Conservation (phyloP, 1,139 yeast species). For the Zygoascus sp. region DNA sequence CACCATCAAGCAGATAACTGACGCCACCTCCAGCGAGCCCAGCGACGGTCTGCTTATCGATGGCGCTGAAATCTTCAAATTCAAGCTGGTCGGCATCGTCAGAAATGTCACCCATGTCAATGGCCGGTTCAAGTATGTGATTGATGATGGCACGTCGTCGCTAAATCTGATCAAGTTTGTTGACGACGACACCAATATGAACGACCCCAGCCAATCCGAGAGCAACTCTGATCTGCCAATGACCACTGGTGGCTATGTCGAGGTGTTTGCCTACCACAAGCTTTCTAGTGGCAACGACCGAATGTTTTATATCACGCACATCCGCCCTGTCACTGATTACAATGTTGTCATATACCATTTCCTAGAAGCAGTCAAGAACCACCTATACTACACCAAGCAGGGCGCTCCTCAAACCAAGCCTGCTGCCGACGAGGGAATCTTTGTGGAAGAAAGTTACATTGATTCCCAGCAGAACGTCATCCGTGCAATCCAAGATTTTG, state of each 20-base stretch:
- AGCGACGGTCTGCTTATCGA: constrained; percentile 73
- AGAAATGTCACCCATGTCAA: constrained; percentile 56
- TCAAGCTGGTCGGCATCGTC: constrained; percentile 62
- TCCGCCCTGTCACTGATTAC: constrained; percentile 59
- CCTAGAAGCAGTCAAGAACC: constrained; percentile 64
- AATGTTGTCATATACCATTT: constrained; percentile 76
- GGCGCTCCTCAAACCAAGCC: neutral
- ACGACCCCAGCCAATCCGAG: constrained; percentile 28
- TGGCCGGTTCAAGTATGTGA: constrained; percentile 47
- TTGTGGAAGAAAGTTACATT: constrained; percentile 16
- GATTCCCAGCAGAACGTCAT: constrained; percentile 4
- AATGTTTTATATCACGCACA: constrained; percentile 58
- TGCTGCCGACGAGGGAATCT: constrained; percentile 18
- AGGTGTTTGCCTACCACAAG: constrained; percentile 67
- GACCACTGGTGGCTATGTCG: constrained; percentile 51
- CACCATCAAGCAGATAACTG: constrained; percentile 72
- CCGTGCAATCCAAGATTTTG: constrained; percentile 12
- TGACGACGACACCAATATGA: constrained; percentile 29
- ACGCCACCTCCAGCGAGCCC: constrained; percentile 59
- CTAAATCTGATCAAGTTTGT: constrained; percentile 48
- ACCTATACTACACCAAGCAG: constrained; percentile 32
- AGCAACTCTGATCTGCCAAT: constrained; percentile 14
- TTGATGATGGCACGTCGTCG: constrained; percentile 86
- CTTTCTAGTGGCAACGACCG: constrained; percentile 60
- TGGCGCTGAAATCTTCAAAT: constrained; percentile 56